Conservation (phyloP, 1,284 basidiomycete species). For the Boletus holoroseus region DNA sequence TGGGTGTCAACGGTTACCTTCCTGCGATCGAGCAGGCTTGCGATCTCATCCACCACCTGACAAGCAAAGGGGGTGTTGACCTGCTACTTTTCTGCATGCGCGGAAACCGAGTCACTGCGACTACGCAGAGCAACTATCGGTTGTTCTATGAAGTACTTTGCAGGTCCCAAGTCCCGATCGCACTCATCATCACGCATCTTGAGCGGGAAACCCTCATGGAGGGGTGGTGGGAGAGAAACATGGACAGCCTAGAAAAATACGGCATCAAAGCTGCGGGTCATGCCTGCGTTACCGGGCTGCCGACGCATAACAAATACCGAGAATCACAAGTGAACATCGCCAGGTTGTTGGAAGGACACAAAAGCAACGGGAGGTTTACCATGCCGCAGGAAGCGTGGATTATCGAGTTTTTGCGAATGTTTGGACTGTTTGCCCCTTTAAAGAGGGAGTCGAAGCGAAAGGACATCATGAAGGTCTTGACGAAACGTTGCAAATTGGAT, state of each 20-base stretch:
- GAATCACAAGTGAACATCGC: constrained; percentile 23
- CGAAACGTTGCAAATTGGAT: constrained; percentile 29
- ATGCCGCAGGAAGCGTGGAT: constrained; percentile 31
- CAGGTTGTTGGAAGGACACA: constrained; percentile 15
- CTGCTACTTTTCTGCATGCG: constrained; percentile 39
- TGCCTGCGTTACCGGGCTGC: constrained; percentile 32
- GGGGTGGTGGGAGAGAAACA: constrained; percentile 31
- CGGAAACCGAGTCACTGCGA: constrained; percentile 32
- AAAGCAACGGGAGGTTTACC: constrained; percentile 17
- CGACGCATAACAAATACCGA: constrained; percentile 25
- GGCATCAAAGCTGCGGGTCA: constrained; percentile 27
- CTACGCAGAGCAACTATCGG: constrained; percentile 35
- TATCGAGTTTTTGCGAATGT: constrained; percentile 23
- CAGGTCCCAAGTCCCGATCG: constrained; percentile 33
- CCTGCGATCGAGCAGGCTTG: constrained; percentile 36
- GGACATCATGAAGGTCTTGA: constrained; percentile 24
- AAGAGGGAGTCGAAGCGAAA: constrained; percentile 25
- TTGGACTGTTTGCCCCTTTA: constrained; percentile 25
- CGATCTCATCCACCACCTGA: constrained; percentile 32
- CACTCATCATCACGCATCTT: constrained; percentile 36
- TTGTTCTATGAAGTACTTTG: constrained; percentile 37
- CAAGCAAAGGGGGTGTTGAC: constrained; percentile 31
- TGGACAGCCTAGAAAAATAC: constrained; percentile 17
- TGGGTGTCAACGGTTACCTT: constrained; percentile 25
- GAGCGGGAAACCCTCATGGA: constrained; percentile 34